Evolutionary conservation across 2,329 filamentous ascomycete genomes (phyloP).

Genomic region (Chrysoporthe puriensis): DNA sequence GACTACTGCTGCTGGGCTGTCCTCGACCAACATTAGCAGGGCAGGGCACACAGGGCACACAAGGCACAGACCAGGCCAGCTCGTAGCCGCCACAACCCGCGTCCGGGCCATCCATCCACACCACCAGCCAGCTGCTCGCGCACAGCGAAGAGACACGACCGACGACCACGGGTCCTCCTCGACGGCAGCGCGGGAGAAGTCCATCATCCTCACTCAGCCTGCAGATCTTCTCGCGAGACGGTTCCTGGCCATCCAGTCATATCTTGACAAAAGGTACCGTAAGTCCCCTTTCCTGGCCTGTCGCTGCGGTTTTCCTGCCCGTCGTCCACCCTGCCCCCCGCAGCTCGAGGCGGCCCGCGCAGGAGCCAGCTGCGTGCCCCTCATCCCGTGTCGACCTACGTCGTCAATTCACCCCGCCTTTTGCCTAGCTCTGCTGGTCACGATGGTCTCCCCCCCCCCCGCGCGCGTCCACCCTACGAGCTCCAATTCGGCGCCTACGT

Average conservation of each 20-base stretch:
- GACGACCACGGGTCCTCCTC: background rate
- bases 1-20: background rate
- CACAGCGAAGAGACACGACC: background rate
- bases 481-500: background rate
- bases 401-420: slow-evolving; percentile 22
- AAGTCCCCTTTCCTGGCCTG: slow-evolving; percentile 1
- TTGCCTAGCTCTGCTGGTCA: slow-evolving; percentile 23
- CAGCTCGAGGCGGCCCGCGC: background rate
- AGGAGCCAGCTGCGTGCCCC: slow-evolving; percentile 22
- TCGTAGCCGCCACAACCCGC: background rate
- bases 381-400: slow-evolving; percentile 13
- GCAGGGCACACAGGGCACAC: background rate
- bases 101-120: background rate
- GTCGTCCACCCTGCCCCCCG: background rate
- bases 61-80: background rate
- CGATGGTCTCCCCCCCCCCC: slow-evolving; percentile 12
- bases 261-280: slow-evolving; percentile 6
- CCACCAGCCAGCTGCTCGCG: background rate
- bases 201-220: background rate
- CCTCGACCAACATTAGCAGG: background rate
- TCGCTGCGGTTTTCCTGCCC: background rate
- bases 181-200: background rate
- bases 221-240: background rate
- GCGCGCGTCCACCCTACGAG: slow-evolving; percentile 5
- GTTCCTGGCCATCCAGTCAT: slow-evolving; percentile 1